A percentile compares a stretch with the other conserved stretches of the same genome.
phyloP scores from a whole-genome alignment of 2,329 filamentous ascomycete genomes.

The Aspergillus puulaauensis region DNA sequence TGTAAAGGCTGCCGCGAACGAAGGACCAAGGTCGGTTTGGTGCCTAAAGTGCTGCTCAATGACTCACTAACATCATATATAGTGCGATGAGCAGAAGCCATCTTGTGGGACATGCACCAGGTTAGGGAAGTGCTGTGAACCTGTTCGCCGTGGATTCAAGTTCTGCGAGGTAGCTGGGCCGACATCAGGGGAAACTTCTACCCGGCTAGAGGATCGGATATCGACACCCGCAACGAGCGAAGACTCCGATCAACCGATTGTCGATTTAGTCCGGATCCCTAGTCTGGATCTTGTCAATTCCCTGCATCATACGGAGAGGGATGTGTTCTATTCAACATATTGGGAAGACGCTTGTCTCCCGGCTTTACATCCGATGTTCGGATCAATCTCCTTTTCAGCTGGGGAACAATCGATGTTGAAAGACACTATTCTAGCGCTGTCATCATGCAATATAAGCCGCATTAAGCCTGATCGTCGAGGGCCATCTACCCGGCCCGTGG shows the following conservation, averaged over 20 bases:
- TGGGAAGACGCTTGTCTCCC: slow-evolving; percentile 26
- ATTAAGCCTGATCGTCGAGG: slow-evolving; percentile 13
- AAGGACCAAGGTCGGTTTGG: slow-evolving; percentile 15
- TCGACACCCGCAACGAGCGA: too few relatives aligned
- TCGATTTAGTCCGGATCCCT: too few relatives aligned
- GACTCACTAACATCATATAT: background rate
- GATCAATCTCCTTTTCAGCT: background rate
- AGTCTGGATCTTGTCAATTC: slow-evolving; percentile 16
- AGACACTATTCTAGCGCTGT: slow-evolving; percentile 21
- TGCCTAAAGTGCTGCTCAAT: too few relatives aligned
- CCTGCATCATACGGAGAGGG: slow-evolving; percentile 20
- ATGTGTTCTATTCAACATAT: slow-evolving; percentile 26
- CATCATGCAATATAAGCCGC: slow-evolving; percentile 23
- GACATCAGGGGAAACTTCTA: background rate
- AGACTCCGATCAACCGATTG: too few relatives aligned
- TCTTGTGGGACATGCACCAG: slow-evolving; percentile 24
- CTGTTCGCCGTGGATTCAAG: slow-evolving; percentile 10
- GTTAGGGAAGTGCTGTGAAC: slow-evolving; percentile 19
- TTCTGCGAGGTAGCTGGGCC: slow-evolving; percentile 5
- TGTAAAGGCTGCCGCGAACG: slow-evolving; percentile 20
- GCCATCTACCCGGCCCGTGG: background rate
- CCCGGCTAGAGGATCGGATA: background rate
- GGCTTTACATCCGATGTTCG: slow-evolving; percentile 24
- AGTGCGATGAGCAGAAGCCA: slow-evolving; percentile 27
- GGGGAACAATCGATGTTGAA: slow-evolving; percentile 6